Percentiles rank a stretch among this genome's conserved stretches.
Evolutionary conservation across 2,329 filamentous ascomycete species (phyloP).

Genomic region (Trichophyton simii): DNA sequence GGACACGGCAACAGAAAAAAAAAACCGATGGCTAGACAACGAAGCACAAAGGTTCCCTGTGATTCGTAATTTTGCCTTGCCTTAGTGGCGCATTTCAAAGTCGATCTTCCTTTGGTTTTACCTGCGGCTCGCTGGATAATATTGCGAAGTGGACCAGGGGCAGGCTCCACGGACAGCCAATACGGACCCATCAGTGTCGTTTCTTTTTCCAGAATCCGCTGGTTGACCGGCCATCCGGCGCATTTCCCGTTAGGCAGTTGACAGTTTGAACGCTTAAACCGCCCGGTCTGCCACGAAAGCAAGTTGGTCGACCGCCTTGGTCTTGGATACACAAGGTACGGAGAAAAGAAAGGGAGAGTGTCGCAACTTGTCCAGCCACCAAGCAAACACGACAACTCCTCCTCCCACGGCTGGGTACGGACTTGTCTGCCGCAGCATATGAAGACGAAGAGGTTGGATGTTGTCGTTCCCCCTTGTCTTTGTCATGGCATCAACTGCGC

Average conservation of each 20-base stretch:
- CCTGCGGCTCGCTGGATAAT: background rate
- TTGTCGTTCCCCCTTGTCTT: background rate
- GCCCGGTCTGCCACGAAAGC: background rate
- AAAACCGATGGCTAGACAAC: background rate
- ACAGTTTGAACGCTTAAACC: background rate
- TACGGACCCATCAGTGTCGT: background rate
- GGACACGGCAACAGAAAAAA: background rate
- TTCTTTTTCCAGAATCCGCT: background rate
- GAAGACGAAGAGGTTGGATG: background rate
- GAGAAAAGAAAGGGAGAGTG: no score
- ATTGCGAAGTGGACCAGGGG: conserved; percentile 2
- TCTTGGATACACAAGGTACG: no score
- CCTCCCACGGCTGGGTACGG: background rate
- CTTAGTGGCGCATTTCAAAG: background rate
- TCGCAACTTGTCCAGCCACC: no score
- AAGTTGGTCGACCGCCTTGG: background rate
- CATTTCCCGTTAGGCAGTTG: background rate
- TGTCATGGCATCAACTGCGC: background rate
- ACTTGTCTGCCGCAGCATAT: background rate
- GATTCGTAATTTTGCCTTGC: background rate
- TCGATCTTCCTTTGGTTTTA: background rate
- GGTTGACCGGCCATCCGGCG: background rate
- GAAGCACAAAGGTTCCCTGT: background rate
- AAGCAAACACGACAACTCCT: background rate
- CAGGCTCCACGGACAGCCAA: background rate